A percentile compares a stretch with the other conserved stretches of the same genome.
Evolutionary conservation across 2,329 filamentous ascomycete genomes (phyloP).

Genomic region (Aspergillus sp.): DNA sequence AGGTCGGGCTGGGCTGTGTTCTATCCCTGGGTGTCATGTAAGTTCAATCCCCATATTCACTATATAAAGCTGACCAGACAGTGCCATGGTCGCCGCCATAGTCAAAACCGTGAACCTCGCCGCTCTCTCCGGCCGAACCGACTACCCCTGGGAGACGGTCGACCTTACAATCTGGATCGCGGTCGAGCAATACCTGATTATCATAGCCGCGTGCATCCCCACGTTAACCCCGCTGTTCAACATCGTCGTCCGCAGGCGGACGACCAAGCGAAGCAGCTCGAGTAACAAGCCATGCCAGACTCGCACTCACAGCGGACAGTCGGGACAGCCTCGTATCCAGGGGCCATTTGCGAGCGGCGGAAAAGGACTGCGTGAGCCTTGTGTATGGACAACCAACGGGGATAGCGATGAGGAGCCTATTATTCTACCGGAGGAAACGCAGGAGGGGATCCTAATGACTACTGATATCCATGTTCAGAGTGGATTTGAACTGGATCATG

Average conservation of each 20-base stretch:
- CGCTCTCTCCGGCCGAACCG: not conserved
- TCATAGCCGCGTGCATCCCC: conserved; percentile 13
- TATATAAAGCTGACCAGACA: not conserved
- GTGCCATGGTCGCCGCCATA: conserved; percentile 14
- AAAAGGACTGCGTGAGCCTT: not conserved
- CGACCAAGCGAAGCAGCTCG: not conserved
- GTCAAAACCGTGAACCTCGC: conserved; percentile 13
- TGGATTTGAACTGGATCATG: not conserved
- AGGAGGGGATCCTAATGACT: conserved; percentile 8
- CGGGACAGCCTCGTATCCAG: not conserved
- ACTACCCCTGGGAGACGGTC: conserved; percentile 9
- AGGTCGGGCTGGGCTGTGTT: conserved; percentile 8
- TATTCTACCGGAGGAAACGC: not conserved
- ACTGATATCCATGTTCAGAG: conserved; percentile 3
- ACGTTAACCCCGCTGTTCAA: conserved; percentile 10
- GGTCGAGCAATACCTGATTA: conserved; percentile 15
- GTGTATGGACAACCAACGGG: no score
- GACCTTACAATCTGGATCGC: conserved; percentile 11
- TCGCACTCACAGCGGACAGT: not conserved
- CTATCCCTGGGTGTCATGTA: conserved; percentile 12
- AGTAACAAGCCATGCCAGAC: not conserved
- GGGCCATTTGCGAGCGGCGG: not conserved
- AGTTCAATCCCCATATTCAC: not conserved
- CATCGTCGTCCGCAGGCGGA: not conserved
- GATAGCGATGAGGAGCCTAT: conserved; percentile 4